Evolutionary conservation across 768 basidiomycete species (phyloP).

Genomic region (Mycena polygramma): DNA sequence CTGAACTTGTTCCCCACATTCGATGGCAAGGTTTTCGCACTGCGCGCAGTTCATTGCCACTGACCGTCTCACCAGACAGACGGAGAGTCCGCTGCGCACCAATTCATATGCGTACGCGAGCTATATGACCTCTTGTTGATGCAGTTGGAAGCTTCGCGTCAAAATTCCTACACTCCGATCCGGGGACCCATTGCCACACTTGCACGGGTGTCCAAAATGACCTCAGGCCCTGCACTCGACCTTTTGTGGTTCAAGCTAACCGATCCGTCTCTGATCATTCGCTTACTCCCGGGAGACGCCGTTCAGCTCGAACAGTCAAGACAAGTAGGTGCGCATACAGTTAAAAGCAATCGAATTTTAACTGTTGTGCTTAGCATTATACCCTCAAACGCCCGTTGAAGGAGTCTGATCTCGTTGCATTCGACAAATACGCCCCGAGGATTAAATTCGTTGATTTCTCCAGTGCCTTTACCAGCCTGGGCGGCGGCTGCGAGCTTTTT

Average conservation of each 20-base stretch:
- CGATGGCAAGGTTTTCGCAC: background rate
- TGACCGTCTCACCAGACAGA: background rate
- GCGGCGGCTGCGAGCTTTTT: slow-evolving; percentile 19
- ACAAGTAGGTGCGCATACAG: background rate
- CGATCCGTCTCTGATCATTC: slow-evolving; percentile 9
- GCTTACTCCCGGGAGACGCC: slow-evolving; percentile 14
- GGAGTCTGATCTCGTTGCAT: slow-evolving; percentile 3
- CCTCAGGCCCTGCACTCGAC: slow-evolving; percentile 21
- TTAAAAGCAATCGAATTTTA: background rate
- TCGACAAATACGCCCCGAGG: slow-evolving; percentile 19
- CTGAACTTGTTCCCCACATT: background rate
- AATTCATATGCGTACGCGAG: slow-evolving; percentile 12
- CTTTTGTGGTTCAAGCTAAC: slow-evolving; percentile 6
- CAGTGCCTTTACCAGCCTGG: background rate
- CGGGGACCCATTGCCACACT: background rate
- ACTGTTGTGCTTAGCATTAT: background rate
- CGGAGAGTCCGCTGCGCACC: background rate
- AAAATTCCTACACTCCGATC: background rate
- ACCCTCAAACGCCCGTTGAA: background rate
- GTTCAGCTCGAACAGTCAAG: background rate
- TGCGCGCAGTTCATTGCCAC: background rate
- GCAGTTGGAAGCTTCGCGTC: background rate
- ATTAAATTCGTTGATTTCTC: slow-evolving; percentile 6
- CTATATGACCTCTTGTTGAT: slow-evolving; percentile 14
- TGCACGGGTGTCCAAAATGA: slow-evolving; percentile 16